Percentiles rank a stretch among this genome's conserved stretches.
These are phyloP conservation scores for Epithele typhae DNA, from an alignment of 768 basidiomycete genomes.

Conservation along the genomic window DNA sequence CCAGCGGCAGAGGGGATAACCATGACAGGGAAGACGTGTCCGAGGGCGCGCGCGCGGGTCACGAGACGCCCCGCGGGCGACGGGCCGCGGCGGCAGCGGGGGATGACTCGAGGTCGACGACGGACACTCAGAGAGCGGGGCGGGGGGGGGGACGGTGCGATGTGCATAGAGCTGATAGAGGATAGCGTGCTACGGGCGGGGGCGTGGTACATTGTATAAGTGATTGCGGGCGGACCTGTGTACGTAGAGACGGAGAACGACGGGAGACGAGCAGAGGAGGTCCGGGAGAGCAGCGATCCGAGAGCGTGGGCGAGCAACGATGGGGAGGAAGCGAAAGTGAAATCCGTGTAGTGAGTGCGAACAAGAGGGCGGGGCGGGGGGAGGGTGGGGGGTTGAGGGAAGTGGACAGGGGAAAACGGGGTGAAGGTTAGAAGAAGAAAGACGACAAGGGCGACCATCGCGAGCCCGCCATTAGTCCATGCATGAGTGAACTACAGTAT, in stretches of 20 bases:
- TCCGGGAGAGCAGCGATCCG: not conserved
- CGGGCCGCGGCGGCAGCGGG: not conserved
- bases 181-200: not conserved
- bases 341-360: no score
- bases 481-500: not conserved
- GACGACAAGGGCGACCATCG: not conserved
- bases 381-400: no score
- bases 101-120: not conserved
- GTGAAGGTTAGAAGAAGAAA: not conserved
- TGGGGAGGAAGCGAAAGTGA: not conserved
- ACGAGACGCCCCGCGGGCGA: not conserved
- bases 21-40: no score
- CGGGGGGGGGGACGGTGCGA: no score
- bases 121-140: not conserved
- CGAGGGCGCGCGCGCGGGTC: not conserved
- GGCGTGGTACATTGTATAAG: no score
- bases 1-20: no score
- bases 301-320: not conserved
- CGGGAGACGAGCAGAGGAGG: not conserved
- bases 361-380: no score
- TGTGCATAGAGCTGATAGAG: not conserved
- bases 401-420: not conserved
- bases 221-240: not conserved
- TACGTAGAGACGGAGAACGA: not conserved
- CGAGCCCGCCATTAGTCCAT: not conserved